Evolutionary conservation across 108 stramenopile species (phyloP), one percentile per base, ranked within the genome.

Genomic region (Skeletonema menzelii): DNA sequence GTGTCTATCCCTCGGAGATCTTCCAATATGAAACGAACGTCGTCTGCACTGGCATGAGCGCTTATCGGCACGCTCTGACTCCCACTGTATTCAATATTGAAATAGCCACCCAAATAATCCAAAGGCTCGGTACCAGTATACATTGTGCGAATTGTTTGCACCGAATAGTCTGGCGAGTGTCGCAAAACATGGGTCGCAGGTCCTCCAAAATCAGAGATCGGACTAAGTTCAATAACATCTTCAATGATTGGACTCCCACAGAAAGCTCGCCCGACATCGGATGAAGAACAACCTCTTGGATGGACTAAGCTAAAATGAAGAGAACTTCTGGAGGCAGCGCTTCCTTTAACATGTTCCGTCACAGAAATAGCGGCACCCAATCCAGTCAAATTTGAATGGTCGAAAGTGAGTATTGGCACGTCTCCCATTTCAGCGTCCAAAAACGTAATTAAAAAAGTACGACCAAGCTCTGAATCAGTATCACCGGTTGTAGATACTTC

Each of bases 21-120:
- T 59, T 89, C 86, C 15, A 93, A 67, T 13, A 86, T 85, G 8
- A 55, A 19, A 15, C 85, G 81, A 17, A 95, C 69, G 19, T 90
- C 77, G 17, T 49, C 70, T 8, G 72, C 91, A 27, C 69, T 85
- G 12, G 91, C 91, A 56, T 90, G 75, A 26, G 75, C 82, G 24
- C 69, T 27, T 42, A 95, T 67, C 20, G 67, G 74, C 15, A 49
- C 59, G 24, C 89, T 91, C 11, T 56, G 38, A 44, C 59, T 59
- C 24, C 87, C 90, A 56, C 73, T 63, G 56, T 90, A 93, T 34
- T 79, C 74, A 67, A 92, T 56, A 30, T 76, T 55, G 63, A 92
- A 94, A 31, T 87, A 74, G 2, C 93, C 91, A 53, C 74, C 81
- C 17, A 83, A 58, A 30, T 57, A 65, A 64, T 62, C 46, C 7